These are phyloP conservation scores for Trematosphaeria pertusa DNA, from an alignment of 2,329 filamentous ascomycete genomes.

Conservation along the genomic window DNA sequence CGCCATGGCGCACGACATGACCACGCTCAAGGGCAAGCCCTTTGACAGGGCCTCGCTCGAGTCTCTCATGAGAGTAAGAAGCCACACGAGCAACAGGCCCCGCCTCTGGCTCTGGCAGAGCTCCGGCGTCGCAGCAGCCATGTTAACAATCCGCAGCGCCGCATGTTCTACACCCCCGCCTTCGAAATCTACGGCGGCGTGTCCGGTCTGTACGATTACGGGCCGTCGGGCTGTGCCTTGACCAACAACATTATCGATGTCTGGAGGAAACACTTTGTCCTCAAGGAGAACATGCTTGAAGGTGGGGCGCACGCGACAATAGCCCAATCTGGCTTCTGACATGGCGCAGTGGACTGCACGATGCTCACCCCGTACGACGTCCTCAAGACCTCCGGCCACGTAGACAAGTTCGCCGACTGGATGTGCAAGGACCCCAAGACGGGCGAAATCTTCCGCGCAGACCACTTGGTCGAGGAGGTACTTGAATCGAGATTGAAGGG, in stretches of 20 bases:
- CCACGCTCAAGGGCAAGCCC: slow-evolving; percentile 78
- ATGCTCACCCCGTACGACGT: slow-evolving; percentile 93
- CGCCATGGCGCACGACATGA: slow-evolving; percentile 46
- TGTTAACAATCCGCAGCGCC: slow-evolving; percentile 39
- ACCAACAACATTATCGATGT: slow-evolving; percentile 86
- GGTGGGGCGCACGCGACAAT: slow-evolving; percentile 27
- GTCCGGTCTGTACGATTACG: slow-evolving; percentile 90
- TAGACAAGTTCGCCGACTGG: slow-evolving; percentile 98
- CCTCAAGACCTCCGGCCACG: slow-evolving; percentile 90
- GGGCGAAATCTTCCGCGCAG: slow-evolving; percentile 93
- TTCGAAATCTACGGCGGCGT: slow-evolving; percentile 96
- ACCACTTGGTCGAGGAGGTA: slow-evolving; percentile 95
- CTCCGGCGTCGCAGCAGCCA: slow-evolving; percentile 19
- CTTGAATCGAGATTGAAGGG: slow-evolving; percentile 87
- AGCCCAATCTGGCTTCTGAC: slow-evolving; percentile 20
- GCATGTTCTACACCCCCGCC: slow-evolving; percentile 86
- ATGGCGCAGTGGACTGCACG: slow-evolving; percentile 75
- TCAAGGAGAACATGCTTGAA: slow-evolving; percentile 94
- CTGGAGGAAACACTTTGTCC: slow-evolving; percentile 93
- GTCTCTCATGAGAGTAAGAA: slow-evolving; percentile 80
- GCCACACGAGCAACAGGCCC: no score
- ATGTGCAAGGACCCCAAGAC: slow-evolving; percentile 99
- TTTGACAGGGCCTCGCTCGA: slow-evolving; percentile 85
- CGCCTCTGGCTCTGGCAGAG: background rate
- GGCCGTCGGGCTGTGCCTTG: slow-evolving; percentile 84